phyloP scores from a whole-genome alignment of 2,329 filamentous ascomycete genomes.

The Aspergillus udagawae region DNA sequence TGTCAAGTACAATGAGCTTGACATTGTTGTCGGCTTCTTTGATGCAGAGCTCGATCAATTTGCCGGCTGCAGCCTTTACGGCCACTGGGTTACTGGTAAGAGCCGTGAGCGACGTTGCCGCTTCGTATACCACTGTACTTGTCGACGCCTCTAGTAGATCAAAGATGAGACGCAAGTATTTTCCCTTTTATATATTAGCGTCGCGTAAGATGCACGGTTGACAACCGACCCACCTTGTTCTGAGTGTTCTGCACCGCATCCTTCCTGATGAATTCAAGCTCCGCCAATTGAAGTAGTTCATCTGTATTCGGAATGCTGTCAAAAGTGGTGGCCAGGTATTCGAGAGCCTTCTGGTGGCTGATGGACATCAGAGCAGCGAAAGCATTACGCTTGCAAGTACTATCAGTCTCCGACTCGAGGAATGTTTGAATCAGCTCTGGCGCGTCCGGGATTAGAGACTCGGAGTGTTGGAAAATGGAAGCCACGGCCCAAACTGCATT shows the following conservation, averaged over 20 bases:
- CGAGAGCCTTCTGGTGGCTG: conserved; percentile 85
- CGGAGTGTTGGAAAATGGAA: conserved; percentile 87
- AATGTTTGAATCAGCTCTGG: conserved; percentile 87
- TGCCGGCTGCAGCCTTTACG: conserved; percentile 90
- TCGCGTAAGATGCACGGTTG: neutral
- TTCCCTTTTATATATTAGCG: conserved; percentile 55
- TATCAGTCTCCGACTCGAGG: conserved; percentile 83
- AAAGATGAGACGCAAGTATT: conserved; percentile 91
- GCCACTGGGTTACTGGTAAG: conserved; percentile 95
- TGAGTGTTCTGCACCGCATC: conserved; percentile 92
- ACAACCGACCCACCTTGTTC: conserved; percentile 67
- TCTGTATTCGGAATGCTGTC: conserved; percentile 92
- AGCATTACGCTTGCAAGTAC: conserved; percentile 96
- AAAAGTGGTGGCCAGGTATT: conserved; percentile 83
- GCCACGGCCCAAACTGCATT: conserved; percentile 94
- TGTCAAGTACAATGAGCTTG: conserved; percentile 94
- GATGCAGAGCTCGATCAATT: conserved; percentile 95
- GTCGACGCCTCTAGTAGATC: conserved; percentile 89
- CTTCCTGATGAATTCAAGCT: conserved; percentile 96
- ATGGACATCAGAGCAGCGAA: conserved; percentile 89
- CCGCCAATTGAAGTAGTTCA: conserved; percentile 86
- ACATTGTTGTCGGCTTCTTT: conserved; percentile 99
- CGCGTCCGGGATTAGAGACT: conserved; percentile 89
- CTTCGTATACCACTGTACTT: conserved; percentile 95
- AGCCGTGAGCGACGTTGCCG: conserved; percentile 87